These are phyloP conservation scores for Pythium aquatile DNA, from an alignment of 352 stramenopile species.

Conservation along the genomic window DNA sequence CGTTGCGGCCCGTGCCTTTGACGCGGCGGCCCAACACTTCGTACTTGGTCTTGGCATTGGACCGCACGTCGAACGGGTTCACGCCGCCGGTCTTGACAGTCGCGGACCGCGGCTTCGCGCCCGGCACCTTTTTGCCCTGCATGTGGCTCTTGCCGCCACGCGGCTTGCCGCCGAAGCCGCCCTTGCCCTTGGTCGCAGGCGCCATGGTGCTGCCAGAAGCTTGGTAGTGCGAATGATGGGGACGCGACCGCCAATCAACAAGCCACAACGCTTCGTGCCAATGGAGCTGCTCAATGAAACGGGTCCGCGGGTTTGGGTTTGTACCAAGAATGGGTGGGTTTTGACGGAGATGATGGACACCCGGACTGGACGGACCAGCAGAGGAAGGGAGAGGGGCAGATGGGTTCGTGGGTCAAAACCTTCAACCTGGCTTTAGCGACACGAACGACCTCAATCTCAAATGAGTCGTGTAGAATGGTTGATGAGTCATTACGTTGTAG, in stretches of 20 bases:
- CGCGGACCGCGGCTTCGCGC: constrained; percentile 22
- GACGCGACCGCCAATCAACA: constrained; percentile 18
- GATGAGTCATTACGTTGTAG: neutral
- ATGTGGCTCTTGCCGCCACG: constrained; percentile 15
- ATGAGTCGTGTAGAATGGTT: neutral
- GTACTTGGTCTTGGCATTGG: constrained; percentile 87
- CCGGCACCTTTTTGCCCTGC: constrained; percentile 17
- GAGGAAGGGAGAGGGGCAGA: constrained; percentile 9
- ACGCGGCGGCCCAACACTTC: constrained; percentile 88
- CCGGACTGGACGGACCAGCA: constrained; percentile 1
- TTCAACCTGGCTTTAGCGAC: constrained; percentile 18
- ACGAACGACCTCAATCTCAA: neutral
- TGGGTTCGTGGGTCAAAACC: constrained; percentile 28
- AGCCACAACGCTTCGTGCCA: constrained; percentile 21
- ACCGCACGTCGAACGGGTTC: constrained; percentile 91
- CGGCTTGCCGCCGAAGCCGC: neutral
- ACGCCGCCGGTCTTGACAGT: constrained; percentile 28
- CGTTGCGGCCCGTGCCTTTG: constrained; percentile 88
- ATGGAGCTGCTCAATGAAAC: constrained; percentile 16
- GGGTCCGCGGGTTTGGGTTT: constrained; percentile 17
- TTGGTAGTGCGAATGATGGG: neutral
- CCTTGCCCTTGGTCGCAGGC: constrained; percentile 15
- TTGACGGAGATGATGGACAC: neutral
- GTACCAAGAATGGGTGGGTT: neutral
- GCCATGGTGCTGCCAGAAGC: neutral